Evolutionary conservation across 2,329 filamentous ascomycete species (phyloP).

Genomic region (Huntiella abstrusa): DNA sequence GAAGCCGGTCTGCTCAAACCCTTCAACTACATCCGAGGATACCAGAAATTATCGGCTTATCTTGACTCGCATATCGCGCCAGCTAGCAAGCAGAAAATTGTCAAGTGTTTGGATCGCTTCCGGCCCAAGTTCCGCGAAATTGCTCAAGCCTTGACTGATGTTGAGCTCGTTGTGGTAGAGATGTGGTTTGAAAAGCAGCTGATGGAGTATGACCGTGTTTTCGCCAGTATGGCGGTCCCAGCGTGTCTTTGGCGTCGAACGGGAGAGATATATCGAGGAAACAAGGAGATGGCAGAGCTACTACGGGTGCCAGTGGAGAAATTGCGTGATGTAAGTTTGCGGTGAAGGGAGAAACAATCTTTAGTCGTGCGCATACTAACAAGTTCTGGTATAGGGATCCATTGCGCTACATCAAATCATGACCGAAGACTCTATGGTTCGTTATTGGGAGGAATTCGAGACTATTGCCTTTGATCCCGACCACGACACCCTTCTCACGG

Average conservation of each 20-base stretch:
- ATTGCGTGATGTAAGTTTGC: conserved; percentile 59
- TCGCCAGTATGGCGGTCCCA: conserved; percentile 96
- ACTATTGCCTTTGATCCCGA: conserved; percentile 89
- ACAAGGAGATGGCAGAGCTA: conserved; percentile 96
- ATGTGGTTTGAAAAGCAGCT: conserved; percentile 98
- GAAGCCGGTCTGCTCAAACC: conserved; percentile 86
- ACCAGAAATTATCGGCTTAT: conserved; percentile 73
- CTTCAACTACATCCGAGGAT: conserved; percentile 97
- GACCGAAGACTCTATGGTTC: conserved; percentile 82
- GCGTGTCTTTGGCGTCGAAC: conserved; percentile 95
- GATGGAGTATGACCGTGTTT: conserved; percentile 96
- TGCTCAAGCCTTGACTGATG: conserved; percentile 78
- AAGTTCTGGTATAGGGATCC: conserved; percentile 48
- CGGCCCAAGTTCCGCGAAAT: conserved; percentile 90
- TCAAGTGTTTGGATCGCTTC: conserved; percentile 81
- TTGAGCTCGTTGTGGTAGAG: conserved; percentile 85
- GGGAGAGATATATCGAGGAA: conserved; percentile 90
- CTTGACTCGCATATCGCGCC: conserved; percentile 78
- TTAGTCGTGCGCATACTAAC: conserved; percentile 1
- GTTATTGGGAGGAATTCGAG: conserved; percentile 98
- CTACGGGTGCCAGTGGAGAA: conserved; percentile 84
- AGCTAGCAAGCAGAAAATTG: conserved; percentile 71
- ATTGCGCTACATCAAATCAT: conserved; percentile 91
- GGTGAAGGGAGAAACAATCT: neutral
- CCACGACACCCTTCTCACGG: conserved; percentile 89